Conservation (phyloP, 1,284 basidiomycete genomes). For the Cryptococcus sp. region DNA sequence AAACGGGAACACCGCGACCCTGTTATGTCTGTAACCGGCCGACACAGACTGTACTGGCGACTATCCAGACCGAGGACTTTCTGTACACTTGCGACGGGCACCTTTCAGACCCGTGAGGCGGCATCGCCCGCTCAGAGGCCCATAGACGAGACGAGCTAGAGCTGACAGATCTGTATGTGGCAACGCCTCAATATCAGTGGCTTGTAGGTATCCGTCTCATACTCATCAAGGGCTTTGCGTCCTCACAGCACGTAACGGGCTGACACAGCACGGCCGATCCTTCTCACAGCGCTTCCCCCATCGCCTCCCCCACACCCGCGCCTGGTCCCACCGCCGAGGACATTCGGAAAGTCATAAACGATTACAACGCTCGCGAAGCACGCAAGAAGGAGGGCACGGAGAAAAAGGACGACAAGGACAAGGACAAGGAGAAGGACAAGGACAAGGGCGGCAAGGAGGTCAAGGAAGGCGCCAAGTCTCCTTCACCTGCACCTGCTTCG, state of each 20-base stretch:
- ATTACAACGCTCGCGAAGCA: slow-evolving; percentile 41
- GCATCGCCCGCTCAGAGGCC: neutral
- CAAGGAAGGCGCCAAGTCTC: slow-evolving; percentile 3
- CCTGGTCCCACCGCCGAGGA: slow-evolving; percentile 42
- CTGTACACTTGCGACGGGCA: slow-evolving; percentile 48
- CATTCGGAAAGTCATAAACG: slow-evolving; percentile 46
- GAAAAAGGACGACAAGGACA: slow-evolving; percentile 14
- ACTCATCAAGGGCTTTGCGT: neutral
- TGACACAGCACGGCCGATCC: neutral
- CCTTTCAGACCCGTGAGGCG: slow-evolving; percentile 43
- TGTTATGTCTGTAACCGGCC: slow-evolving; percentile 48
- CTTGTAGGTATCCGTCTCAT: slow-evolving; percentile 15
- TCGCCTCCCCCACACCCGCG: slow-evolving; percentile 26
- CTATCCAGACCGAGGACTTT: slow-evolving; percentile 47
- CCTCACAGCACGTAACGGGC: slow-evolving; percentile 7
- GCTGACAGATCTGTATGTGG: neutral
- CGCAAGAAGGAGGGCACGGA: slow-evolving; percentile 16
- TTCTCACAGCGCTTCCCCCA: slow-evolving; percentile 37
- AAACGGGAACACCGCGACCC: slow-evolving; percentile 41
- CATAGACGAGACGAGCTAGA: neutral
- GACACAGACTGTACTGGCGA: slow-evolving; percentile 45
- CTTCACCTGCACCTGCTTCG: slow-evolving; percentile 10
- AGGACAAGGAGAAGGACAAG: slow-evolving; percentile 16
- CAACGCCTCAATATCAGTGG: slow-evolving; percentile 9
- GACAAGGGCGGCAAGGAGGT: slow-evolving; percentile 18